phyloP scores from a whole-genome alignment of 208 protist genomes.

The Trypanosoma platydactyli region DNA sequence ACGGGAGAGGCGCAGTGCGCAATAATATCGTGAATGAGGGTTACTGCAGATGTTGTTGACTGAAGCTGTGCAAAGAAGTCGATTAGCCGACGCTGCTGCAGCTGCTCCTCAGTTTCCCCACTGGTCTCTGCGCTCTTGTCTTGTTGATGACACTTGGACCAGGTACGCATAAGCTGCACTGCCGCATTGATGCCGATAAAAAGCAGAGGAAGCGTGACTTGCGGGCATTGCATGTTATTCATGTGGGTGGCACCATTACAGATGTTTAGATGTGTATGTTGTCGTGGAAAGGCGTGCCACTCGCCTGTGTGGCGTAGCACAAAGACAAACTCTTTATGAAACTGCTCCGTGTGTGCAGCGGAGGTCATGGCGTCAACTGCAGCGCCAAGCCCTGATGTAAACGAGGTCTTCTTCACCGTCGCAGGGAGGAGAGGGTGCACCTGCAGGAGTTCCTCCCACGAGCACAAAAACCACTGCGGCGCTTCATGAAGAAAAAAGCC shows the following conservation, averaged over 20 bases:
- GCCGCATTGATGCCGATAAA: constrained; percentile 32
- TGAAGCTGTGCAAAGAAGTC: constrained; percentile 14
- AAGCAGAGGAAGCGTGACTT: constrained; percentile 5
- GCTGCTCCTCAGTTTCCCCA: background rate
- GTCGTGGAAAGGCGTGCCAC: constrained; percentile 17
- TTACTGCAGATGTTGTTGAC: background rate
- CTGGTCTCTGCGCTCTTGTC: background rate
- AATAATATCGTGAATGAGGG: constrained; percentile 14
- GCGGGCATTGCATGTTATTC: background rate
- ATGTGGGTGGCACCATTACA: background rate
- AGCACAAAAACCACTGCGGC: constrained; percentile 17
- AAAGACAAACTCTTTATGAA: constrained; percentile 12
- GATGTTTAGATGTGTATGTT: constrained; percentile 22
- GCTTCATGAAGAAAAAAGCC: constrained; percentile 28
- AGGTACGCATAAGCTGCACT: constrained; percentile 18
- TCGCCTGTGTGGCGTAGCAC: background rate
- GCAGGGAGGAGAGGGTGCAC: background rate
- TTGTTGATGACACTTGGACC: background rate
- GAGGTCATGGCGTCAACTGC: background rate
- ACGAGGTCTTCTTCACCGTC: background rate
- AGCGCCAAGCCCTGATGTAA: background rate
- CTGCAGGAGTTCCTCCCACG: constrained; percentile 12
- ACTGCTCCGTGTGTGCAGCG: background rate
- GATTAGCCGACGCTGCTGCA: background rate
- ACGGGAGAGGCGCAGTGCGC: background rate